Base-by-base conservation (phyloP, 140 eudicot species). In the Flaveria floridana region DNA sequence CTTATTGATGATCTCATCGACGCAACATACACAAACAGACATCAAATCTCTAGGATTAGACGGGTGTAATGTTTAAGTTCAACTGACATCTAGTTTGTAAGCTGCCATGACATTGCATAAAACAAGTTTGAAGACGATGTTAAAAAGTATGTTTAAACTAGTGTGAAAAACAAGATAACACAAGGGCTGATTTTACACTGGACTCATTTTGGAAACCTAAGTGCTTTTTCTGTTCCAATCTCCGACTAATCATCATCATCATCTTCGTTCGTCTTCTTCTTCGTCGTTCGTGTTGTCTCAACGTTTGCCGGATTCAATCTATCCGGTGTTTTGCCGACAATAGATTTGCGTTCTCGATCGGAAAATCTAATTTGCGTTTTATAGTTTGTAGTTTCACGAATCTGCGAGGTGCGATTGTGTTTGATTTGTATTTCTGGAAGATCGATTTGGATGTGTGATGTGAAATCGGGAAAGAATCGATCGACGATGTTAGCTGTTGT, bases 221-320 rank as follows among this genome's bases (percentile, higher is more conserved):
- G 1, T n/a, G n/a, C n/a, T n/a, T 58, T 78, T 61, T 18, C 77
- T 20, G 37, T n/a, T 63, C 48, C 71, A 47, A 21, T 48, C 46
- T 69, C 72, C 64, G 12, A 56, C 70, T 58, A 63, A 62, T 28
- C 47, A 41, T 66, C 71, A 9, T 58, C 71, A 28, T 30, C 48
- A 10, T 66, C 71, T 1, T 39, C 71, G 2, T n/a, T 14, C 0
- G 39, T 30, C 39, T 1, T 34, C 7, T 6, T 34, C 39, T 34
- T 34, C 39, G 26, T 66, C 14, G 50, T n/a, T 47, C 10, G 65
- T 3, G 62, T 11, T 20, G 12, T 80, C 59, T 76, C 65, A 25
- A 67, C 82, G 65, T 50, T 69, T 70, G 48, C 78, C 78, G 72
- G 78, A 78, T 71, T 78, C 68, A 19, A 10, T n/a, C 21, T 20